phyloP scores from a whole-genome alignment of 176 grass and related monocot species.

The Musa troglodytarum region DNA sequence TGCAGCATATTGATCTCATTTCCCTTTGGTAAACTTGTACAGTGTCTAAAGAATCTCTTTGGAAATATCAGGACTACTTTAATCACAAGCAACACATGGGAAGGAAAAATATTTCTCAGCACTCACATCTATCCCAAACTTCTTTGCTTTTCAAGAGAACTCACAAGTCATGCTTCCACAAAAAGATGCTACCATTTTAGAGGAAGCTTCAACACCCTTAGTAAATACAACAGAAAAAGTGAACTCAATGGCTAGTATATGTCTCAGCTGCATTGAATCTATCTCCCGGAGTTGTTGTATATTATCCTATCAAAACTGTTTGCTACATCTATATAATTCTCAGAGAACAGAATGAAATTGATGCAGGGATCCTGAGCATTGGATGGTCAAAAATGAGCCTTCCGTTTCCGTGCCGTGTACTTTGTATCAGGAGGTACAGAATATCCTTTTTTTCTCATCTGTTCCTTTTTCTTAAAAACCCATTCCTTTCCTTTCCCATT shows the following conservation, averaged over 20 bases:
- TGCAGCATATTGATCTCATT: too few relatives aligned
- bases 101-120: too few relatives aligned
- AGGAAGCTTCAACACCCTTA: not conserved
- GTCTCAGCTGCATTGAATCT: not conserved
- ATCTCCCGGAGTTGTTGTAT: not conserved
- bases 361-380: too few relatives aligned
- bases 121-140: too few relatives aligned
- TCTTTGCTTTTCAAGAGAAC: too few relatives aligned
- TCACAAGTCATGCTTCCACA: not conserved
- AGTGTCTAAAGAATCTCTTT: too few relatives aligned
- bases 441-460: constrained; percentile 64
- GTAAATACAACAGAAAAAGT: not conserved
- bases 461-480: constrained; percentile 83
- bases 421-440: constrained; percentile 56
- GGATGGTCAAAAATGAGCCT: constrained; percentile 30
- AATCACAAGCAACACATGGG: too few relatives aligned
- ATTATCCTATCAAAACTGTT: not conserved
- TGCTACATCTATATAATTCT: too few relatives aligned
- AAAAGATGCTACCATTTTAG: not conserved
- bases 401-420: constrained; percentile 80
- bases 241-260: not conserved
- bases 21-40: too few relatives aligned
- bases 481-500: constrained; percentile 58
- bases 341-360: too few relatives aligned
- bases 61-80: too few relatives aligned